Base-by-base conservation (phyloP, 345 rosid species). In the Citrus maxima region DNA sequence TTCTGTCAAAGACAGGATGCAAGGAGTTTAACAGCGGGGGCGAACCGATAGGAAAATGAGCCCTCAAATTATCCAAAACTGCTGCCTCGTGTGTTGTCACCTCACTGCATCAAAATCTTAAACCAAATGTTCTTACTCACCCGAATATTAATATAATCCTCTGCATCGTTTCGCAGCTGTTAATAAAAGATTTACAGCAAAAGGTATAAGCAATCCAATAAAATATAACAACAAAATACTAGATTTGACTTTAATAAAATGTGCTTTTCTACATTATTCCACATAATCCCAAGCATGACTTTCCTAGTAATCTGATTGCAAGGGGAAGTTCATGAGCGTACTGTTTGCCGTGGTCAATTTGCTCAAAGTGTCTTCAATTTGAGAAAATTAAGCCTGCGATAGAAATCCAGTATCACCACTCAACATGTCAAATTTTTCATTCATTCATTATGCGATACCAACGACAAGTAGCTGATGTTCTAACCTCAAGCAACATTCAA, bases 121-220 rank as follows among this genome's bases (percentile, higher is more conserved):
- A 0, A 6, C 9, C 40, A 7, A 37, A 37, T 7, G 40, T 37
- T 37, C 40, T 42, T 9, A 72, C 40, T 79, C 71, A 83, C 88
- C 86, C 85, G 92, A 81, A 92, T 88, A 84, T 88, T 92, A 64
- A 92, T 90, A 74, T 90, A 88, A 82, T 92, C 95, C 82, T 92
- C 93, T 7, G 95, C 90, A 74, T 90, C 95, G 67, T 91, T 93
- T n/a, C 95, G 91, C 86, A 92, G 79, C 95, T 85, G 85, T 62
- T 62, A 21, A 68, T 62, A 67, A 28, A 79, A 80, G 67, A 64
- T 67, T 10, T 63, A 75, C 60, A 65, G 9, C 49, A 40, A 9
- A 40, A 40, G 46, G 46, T 40, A 9, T 10, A 9, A 42, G 14
- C 49, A 42, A 42, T 42, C 49, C 49, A 10, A 42, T 14, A 42